phyloP scores from a whole-genome alignment of 805 yeast genomes.

The Grigorovia yakushimaensis region DNA sequence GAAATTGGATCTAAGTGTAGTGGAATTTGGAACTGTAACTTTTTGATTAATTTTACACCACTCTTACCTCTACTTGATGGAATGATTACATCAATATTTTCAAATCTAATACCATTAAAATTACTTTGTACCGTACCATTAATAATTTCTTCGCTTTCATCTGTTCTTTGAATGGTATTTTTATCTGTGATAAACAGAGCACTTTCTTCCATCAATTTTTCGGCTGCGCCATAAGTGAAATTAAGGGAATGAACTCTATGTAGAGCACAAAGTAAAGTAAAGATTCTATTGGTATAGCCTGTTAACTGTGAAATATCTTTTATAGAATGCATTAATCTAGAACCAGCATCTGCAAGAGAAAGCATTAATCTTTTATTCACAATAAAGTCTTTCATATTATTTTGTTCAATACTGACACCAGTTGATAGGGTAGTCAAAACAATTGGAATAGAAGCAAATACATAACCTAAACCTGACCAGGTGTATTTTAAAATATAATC shows the following conservation, averaged over 20 bases:
- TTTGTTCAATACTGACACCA: slow-evolving; percentile 29
- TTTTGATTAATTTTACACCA: slow-evolving; percentile 52
- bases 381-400: slow-evolving; percentile 76
- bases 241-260: slow-evolving; percentile 68
- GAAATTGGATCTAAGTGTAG: slow-evolving; percentile 20
- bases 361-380: slow-evolving; percentile 85
- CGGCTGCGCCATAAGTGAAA: slow-evolving; percentile 30
- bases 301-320: slow-evolving; percentile 86
- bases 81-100: slow-evolving; percentile 70
- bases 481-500: slow-evolving; percentile 81
- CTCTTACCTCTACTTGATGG: slow-evolving; percentile 57
- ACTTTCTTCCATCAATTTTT: background rate
- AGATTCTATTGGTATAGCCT: slow-evolving; percentile 83
- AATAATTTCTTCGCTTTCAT: slow-evolving; percentile 36
- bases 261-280: slow-evolving; percentile 60
- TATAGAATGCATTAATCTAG: slow-evolving; percentile 86
- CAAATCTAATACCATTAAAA: slow-evolving; percentile 72
- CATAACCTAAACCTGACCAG: slow-evolving; percentile 93
- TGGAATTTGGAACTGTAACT: slow-evolving; percentile 47
- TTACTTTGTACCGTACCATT: slow-evolving; percentile 74
- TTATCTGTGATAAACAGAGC: background rate
- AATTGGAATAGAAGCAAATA: slow-evolving; percentile 84
- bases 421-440: slow-evolving; percentile 42
- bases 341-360: slow-evolving; percentile 90
- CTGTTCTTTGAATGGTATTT: background rate